Conservation (phyloP, 2,329 filamentous ascomycete genomes). For the Neocucurbitaria cava region DNA sequence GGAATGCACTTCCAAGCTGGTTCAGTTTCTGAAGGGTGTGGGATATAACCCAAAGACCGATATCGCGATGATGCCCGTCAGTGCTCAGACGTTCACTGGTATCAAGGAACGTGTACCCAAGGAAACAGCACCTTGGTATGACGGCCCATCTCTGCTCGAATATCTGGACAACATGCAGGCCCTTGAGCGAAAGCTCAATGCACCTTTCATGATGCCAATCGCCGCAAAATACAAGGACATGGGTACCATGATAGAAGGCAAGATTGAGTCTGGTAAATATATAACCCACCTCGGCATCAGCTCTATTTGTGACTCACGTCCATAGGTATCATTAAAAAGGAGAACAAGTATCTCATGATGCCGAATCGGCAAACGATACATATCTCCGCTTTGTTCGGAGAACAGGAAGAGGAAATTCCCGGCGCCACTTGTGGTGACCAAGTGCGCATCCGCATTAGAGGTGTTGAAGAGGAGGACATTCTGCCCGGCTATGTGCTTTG, state of each 20-base stretch:
- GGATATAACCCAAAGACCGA: slow-evolving; percentile 96
- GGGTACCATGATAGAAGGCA: slow-evolving; percentile 96
- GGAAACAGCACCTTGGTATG: slow-evolving; percentile 80
- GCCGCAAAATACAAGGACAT: slow-evolving; percentile 96
- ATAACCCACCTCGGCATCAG: neutral
- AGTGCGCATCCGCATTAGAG: slow-evolving; percentile 87
- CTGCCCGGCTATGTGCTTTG: slow-evolving; percentile 95
- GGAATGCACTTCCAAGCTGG: slow-evolving; percentile 89
- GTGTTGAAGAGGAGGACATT: slow-evolving; percentile 97
- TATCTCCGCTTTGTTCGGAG: slow-evolving; percentile 86
- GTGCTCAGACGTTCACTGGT: slow-evolving; percentile 82
- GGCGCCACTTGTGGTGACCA: slow-evolving; percentile 92
- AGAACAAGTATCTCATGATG: slow-evolving; percentile 88
- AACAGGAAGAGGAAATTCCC: slow-evolving; percentile 90
- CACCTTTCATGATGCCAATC: slow-evolving; percentile 99
- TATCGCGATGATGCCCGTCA: slow-evolving; percentile 94
- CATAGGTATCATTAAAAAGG: slow-evolving; percentile 84
- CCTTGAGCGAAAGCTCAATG: slow-evolving; percentile 93
- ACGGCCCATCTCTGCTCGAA: slow-evolving; percentile 89
- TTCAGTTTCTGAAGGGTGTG: slow-evolving; percentile 86
- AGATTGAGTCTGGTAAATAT: slow-evolving; percentile 77
- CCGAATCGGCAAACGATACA: slow-evolving; percentile 85
- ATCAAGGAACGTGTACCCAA: slow-evolving; percentile 86
- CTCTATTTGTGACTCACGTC: neutral
- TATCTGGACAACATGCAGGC: slow-evolving; percentile 94